Percentiles rank a stretch among this genome's conserved stretches.
These are phyloP conservation scores for Fusarium duplospermum DNA, from an alignment of 2,329 filamentous ascomycete genomes.

Conservation along the genomic window DNA sequence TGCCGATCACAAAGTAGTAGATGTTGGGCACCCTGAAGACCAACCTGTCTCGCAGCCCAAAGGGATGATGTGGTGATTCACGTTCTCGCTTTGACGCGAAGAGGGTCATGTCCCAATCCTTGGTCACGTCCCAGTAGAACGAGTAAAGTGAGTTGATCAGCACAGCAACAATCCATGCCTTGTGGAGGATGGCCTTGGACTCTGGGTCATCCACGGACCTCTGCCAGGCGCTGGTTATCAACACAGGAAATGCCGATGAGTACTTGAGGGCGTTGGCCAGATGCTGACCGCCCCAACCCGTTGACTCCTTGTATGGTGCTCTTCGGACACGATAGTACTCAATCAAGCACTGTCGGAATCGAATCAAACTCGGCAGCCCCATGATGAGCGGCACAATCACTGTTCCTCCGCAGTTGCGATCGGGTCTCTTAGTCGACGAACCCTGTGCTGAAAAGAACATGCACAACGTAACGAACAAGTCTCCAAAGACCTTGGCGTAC, in stretches of 20 bases:
- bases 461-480: slow-evolving; percentile 88
- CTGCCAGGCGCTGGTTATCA: slow-evolving; percentile 81
- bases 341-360: slow-evolving; percentile 90
- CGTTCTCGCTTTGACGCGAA: slow-evolving; percentile 72
- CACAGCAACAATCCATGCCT: slow-evolving; percentile 77
- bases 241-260: slow-evolving; percentile 91
- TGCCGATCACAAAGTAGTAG: slow-evolving; percentile 83
- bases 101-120: slow-evolving; percentile 95
- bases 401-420: slow-evolving; percentile 83
- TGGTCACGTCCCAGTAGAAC: slow-evolving; percentile 98
- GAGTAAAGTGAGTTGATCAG: slow-evolving; percentile 89
- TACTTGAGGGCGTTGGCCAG: slow-evolving; percentile 96
- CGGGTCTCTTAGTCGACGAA: slow-evolving; percentile 82
- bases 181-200: slow-evolving; percentile 59
- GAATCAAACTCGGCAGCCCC: slow-evolving; percentile 84
- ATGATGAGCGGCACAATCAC: slow-evolving; percentile 88
- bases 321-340: slow-evolving; percentile 81
- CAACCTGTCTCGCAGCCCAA: slow-evolving; percentile 79
- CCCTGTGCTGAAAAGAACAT: slow-evolving; percentile 84
- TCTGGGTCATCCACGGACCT: slow-evolving; percentile 64
- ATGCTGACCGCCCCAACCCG: slow-evolving; percentile 85
- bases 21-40: slow-evolving; percentile 77
- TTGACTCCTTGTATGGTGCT: slow-evolving; percentile 64
- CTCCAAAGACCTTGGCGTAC: slow-evolving; percentile 91
- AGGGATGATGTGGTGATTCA: slow-evolving; percentile 74